Evolutionary conservation across 805 yeast species (phyloP), one percentile per base, ranked within the genome.

Genomic region (Yamadazyma olivae): DNA sequence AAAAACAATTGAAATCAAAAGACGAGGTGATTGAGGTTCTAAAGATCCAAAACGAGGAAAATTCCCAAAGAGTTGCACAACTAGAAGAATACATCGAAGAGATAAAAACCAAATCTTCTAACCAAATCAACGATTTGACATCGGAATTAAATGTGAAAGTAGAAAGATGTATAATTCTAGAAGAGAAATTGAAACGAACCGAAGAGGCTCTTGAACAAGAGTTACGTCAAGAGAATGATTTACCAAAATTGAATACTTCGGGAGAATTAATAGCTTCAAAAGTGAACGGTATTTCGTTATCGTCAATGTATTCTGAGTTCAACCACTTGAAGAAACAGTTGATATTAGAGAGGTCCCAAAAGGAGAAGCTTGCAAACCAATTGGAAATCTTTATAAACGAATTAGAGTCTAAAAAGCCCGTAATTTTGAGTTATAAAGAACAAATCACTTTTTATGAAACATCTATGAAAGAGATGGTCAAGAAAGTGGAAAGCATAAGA

Each of bases 391-490:
- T 91, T 45, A 77, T 89, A 21, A 68, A 70, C 14, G 96, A 89
- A 56, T 65, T 90, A 43, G 95, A 88, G 49, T 70, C 75, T 20
- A 81, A 84, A 50, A 79, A 86, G 37, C 97, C 98, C 0, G 64
- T 81, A 2, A 72, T 91, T 31, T 75, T 70, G 66, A 60, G 81
- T 79, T 35, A 83, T 80, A 48, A 79, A 70, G 59, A 58, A 69
- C 88, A 47, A 54, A 67, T 44, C 56, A 70, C 33, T 49, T 83
- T 48, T 79, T 85, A 65, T 54, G 70, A 41, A 79, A 77, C 51
- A 51, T 82, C 53, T 51, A 69, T 33, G 72, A 79, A 48, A 45
- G 87, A 52, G 59, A 80, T 43, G 66, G 71, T 35, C 48, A 79
- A 51, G 40, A 60, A 62, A 38, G 49, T 84, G 14, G 86, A 83